phyloP scores from a whole-genome alignment of 257 asterid species.

The Nicotiana attenuata region DNA sequence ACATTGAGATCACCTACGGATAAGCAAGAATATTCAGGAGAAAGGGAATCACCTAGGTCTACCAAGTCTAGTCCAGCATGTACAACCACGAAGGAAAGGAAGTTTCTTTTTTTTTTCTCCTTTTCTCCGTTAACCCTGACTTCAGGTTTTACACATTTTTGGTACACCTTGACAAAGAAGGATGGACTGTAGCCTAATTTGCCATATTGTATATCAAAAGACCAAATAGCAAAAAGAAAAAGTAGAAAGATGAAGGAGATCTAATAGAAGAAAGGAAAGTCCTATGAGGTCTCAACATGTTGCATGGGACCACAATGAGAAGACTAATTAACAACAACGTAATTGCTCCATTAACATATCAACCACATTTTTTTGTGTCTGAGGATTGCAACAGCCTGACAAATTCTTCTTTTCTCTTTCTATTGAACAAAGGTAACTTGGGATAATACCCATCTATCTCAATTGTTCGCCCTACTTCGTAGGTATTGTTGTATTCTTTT shows the following conservation, averaged over 20 bases:
- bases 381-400: neutral
- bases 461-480: neutral
- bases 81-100: neutral
- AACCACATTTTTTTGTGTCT: neutral
- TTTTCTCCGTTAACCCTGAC: neutral
- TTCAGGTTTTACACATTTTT: neutral
- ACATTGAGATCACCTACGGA: neutral
- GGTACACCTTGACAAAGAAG: neutral
- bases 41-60: neutral
- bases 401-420: neutral
- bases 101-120: neutral
- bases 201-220: neutral
- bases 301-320: neutral
- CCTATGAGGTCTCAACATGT: conserved; percentile 3
- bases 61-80: neutral
- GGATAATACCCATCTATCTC: neutral
- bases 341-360: neutral
- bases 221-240: conserved; percentile 1
- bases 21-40: neutral
- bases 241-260: neutral
- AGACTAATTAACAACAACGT: neutral
- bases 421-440: neutral
- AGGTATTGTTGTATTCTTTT: neutral
- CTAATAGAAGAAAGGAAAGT: conserved; percentile 1
- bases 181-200: neutral